phyloP scores from a whole-genome alignment of 768 basidiomycete species.

The Lactarius sp. region DNA sequence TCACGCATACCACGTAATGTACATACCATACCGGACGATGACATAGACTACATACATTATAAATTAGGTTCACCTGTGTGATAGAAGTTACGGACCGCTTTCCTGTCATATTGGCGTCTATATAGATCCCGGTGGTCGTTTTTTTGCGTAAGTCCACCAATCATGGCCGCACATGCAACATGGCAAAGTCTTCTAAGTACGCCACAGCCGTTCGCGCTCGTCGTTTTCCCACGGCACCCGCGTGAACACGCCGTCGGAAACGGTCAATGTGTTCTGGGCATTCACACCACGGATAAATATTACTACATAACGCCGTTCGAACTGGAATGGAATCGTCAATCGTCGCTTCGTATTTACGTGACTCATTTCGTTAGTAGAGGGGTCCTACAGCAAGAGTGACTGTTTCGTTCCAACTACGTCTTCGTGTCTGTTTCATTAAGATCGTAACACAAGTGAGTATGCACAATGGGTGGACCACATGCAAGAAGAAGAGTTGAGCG shows the following conservation, averaged over 20 bases:
- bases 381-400: background rate
- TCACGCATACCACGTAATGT: background rate
- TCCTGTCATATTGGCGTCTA: slow-evolving; percentile 1
- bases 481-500: background rate
- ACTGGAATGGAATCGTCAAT: background rate
- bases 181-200: too few species aligned
- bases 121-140: too few species aligned
- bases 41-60: background rate
- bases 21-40: background rate
- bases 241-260: background rate
- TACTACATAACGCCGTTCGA: background rate
- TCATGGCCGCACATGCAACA: background rate
- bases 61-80: too few species aligned
- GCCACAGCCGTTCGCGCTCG: too few species aligned
- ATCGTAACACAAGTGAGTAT: slow-evolving; percentile 11
- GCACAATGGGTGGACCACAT: background rate
- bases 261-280: background rate
- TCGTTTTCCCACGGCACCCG: too few species aligned
- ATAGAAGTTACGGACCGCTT: too few species aligned
- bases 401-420: background rate
- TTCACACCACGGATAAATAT: background rate
- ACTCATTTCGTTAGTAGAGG: background rate
- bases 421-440: slow-evolving; percentile 12
- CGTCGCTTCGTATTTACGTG: too few species aligned
- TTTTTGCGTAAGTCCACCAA: background rate